Percentiles rank a stretch among this genome's conserved stretches.
Evolutionary conservation across 2,329 filamentous ascomycete species (phyloP).

Genomic region (Dryadomyces quercivorus): DNA sequence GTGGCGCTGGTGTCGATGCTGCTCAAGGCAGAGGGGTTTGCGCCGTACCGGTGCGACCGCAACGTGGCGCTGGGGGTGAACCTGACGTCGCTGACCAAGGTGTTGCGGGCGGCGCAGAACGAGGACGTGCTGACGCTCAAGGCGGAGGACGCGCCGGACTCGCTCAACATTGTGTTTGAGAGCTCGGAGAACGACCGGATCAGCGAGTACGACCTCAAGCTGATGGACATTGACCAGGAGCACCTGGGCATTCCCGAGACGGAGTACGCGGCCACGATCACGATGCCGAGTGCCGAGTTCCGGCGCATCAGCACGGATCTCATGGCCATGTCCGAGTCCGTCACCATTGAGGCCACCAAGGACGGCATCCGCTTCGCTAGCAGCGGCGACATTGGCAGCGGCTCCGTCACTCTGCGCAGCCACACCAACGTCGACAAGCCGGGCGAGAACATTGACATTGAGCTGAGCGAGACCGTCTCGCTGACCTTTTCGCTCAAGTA

Average conservation of each 20-base stretch:
- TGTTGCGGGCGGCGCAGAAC: slow-evolving; percentile 84
- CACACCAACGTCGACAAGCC: slow-evolving; percentile 86
- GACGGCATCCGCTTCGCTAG: slow-evolving; percentile 94
- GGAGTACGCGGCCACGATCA: slow-evolving; percentile 88
- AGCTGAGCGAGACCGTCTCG: slow-evolving; percentile 81
- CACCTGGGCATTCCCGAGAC: slow-evolving; percentile 97
- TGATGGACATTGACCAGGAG: slow-evolving; percentile 99
- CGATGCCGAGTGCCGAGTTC: slow-evolving; percentile 83
- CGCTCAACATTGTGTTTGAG: slow-evolving; percentile 93
- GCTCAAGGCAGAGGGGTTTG: slow-evolving; percentile 90
- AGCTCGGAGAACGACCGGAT: slow-evolving; percentile 76
- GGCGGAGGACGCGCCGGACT: slow-evolving; percentile 92
- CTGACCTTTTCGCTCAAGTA: slow-evolving; percentile 99
- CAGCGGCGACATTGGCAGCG: slow-evolving; percentile 90
- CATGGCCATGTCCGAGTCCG: slow-evolving; percentile 86
- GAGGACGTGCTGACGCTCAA: slow-evolving; percentile 94
- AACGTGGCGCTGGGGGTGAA: slow-evolving; percentile 98
- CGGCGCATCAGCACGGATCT: slow-evolving; percentile 90
- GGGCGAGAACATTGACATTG: slow-evolving; percentile 73
- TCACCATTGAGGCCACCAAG: slow-evolving; percentile 91
- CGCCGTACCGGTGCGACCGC: slow-evolving; percentile 93
- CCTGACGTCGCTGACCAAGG: slow-evolving; percentile 91
- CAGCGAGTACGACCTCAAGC: slow-evolving; percentile 98
- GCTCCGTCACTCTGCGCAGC: slow-evolving; percentile 80
- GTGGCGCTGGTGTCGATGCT: slow-evolving; percentile 98